phyloP scores from a whole-genome alignment of 495 filamentous ascomycete species.

The Parathielavia appendiculata region DNA sequence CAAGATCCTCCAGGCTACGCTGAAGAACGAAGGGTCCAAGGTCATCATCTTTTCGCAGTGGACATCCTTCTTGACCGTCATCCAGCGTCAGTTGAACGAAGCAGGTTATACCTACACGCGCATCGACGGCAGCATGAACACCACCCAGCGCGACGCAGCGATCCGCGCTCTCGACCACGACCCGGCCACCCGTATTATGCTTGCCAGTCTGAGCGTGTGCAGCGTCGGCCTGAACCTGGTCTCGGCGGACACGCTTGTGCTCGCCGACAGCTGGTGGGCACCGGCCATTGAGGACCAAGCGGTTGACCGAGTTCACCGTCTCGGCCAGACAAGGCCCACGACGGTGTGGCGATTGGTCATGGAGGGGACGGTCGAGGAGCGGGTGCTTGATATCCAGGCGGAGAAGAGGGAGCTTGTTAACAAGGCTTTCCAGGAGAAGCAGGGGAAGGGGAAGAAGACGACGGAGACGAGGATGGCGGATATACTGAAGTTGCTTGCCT shows the following conservation, averaged over 20 bases:
- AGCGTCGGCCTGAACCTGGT: slow-evolving; percentile 87
- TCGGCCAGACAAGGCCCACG: slow-evolving; percentile 74
- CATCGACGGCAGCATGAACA: slow-evolving; percentile 79
- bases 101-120: slow-evolving; percentile 61
- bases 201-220: slow-evolving; percentile 77
- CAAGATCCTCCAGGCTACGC: slow-evolving; percentile 68
- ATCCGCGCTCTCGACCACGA: slow-evolving; percentile 62
- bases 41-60: slow-evolving; percentile 91
- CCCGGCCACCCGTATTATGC: slow-evolving; percentile 66
- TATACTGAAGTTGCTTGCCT: slow-evolving; percentile 37
- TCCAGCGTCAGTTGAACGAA: slow-evolving; percentile 63
- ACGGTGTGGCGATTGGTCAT: slow-evolving; percentile 80
- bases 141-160: slow-evolving; percentile 61
- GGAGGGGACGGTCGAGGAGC: slow-evolving; percentile 80
- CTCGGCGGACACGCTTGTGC: slow-evolving; percentile 79
- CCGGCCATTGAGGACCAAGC: slow-evolving; percentile 93
- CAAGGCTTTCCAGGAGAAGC: slow-evolving; percentile 66
- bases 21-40: slow-evolving; percentile 65
- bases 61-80: slow-evolving; percentile 81
- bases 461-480: slow-evolving; percentile 41
- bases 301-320: slow-evolving; percentile 80
- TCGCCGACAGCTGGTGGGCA: slow-evolving; percentile 86
- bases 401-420: slow-evolving; percentile 75
- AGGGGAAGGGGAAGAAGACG: slow-evolving; percentile 40
- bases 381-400: slow-evolving; percentile 73